phyloP scores from a whole-genome alignment of 192 early-diverging fungal genomes.

The Podila epigama region DNA sequence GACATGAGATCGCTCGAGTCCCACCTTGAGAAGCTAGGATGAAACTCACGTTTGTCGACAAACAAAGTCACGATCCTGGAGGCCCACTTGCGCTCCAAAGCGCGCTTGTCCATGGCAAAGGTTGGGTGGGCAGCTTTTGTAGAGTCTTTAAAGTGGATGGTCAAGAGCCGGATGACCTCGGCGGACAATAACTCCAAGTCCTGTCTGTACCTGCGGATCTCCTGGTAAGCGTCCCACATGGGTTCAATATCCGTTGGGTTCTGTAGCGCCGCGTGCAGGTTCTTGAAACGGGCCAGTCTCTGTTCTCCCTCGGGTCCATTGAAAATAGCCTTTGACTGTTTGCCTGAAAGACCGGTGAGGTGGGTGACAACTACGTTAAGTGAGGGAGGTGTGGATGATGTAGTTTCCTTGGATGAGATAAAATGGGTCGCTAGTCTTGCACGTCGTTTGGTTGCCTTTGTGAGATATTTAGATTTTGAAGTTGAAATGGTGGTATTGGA shows the following conservation, averaged over 20 bases:
- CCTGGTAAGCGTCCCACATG: conserved; percentile 31
- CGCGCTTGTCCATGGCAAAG: background rate
- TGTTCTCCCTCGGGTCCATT: background rate
- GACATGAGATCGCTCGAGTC: conserved; percentile 38
- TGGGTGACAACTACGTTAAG: background rate
- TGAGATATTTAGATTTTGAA: background rate
- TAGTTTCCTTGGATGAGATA: background rate
- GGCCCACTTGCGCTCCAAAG: conserved; percentile 3
- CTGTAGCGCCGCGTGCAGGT: conserved; percentile 21
- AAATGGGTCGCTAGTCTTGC: too few species aligned
- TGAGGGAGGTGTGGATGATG: background rate
- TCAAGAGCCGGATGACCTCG: conserved; percentile 13
- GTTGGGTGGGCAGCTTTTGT: background rate
- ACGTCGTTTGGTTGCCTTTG: background rate
- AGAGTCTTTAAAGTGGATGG: conserved; percentile 27
- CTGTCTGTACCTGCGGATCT: conserved; percentile 5
- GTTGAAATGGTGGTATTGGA: background rate
- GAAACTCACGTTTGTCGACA: conserved; percentile 16
- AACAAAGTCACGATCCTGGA: conserved; percentile 32
- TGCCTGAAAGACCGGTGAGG: conserved; percentile 9
- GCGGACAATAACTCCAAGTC: conserved; percentile 3
- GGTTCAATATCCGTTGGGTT: conserved; percentile 8
- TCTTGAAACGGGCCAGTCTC: conserved; percentile 5
- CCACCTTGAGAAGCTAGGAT: conserved; percentile 1
- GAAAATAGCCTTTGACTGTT: background rate